Evolutionary conservation across 768 basidiomycete species (phyloP), one percentile per base, ranked within the genome.

Genomic region (Amanita fuliginea): DNA sequence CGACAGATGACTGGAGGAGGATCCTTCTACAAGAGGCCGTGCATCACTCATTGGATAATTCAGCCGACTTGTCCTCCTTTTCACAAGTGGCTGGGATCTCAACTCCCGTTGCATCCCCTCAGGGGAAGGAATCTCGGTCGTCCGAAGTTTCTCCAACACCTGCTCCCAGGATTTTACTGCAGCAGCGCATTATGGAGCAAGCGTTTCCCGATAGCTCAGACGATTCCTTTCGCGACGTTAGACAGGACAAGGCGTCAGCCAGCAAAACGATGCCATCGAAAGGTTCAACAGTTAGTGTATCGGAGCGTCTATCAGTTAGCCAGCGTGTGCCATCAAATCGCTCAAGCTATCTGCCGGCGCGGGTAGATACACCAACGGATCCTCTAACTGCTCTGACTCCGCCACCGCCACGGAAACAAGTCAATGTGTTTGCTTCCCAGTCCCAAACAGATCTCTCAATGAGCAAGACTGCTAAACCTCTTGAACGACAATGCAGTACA

Each of bases 21-120:
- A 80, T 80, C 0, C 63, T 92, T 19, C 69, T 92, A 47, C 78
- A 78, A 18, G 77, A 88, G 62, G 89, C 86, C 32, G 86, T 92
- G 16, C 79, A 81, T 47, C 81, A 81, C 62, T 88, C 86, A 3
- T 67, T 88, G 33, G 79, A 76, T 53, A 76, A 72, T 47, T 71
- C 77, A 0, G 69, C 74, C 0, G 73, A 70, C 37, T 54, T 60
- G 6, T 72, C 72, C 16, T 76, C 74, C 18, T 75, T 73, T 55
- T 72, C 76, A 2, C 69, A 68, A 42, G 57, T 59, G 26, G 42
- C 67, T 14, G 65, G 62, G 16, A 56, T 64, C 21, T 66, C 71
- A 11, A 73, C 74, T 8, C 71, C 74, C 21, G 54, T 70, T 21
- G 53, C 62, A 16, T 71, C 72, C n/a, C 60, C 62, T 4, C 57